Conservation (phyloP, 306 rosid species). For the Casuarina glauca region DNA sequence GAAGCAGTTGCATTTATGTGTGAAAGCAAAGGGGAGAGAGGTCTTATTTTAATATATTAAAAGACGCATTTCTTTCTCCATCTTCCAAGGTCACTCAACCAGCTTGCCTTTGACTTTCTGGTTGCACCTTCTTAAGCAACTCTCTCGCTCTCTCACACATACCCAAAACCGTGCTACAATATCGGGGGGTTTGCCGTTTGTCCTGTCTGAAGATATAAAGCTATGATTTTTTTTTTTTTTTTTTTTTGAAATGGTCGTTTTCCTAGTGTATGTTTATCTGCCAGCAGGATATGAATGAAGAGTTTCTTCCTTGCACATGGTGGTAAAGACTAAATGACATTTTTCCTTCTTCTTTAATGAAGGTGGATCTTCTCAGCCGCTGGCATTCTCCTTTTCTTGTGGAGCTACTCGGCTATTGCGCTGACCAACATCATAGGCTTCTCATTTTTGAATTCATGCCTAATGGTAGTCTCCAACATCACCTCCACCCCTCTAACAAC, state of each 20-base stretch:
- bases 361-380: conserved; percentile 94
- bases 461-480: conserved; percentile 69
- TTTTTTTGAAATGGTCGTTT: not conserved
- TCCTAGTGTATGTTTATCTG: conserved; percentile 21
- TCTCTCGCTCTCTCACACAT: not conserved
- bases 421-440: conserved; percentile 89
- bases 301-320: conserved; percentile 47
- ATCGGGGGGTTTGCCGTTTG: too few species aligned
- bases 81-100: not conserved
- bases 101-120: not conserved
- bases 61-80: not conserved
- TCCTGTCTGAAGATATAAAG: too few species aligned
- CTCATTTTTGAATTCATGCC: conserved; percentile 77
- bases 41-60: not conserved
- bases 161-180: too few species aligned
- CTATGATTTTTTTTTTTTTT: too few species aligned
- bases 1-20: not conserved
- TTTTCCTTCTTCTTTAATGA: conserved; percentile 17
- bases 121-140: not conserved
- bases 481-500: conserved; percentile 51
- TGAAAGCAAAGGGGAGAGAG: too few species aligned
- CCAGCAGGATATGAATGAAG: conserved; percentile 26
- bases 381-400: conserved; percentile 73
- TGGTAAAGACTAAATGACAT: conserved; percentile 21
- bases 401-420: conserved; percentile 92